Evolutionary conservation across 129 eudicot species (phyloP).

Genomic region (Flaveria brownii): DNA sequence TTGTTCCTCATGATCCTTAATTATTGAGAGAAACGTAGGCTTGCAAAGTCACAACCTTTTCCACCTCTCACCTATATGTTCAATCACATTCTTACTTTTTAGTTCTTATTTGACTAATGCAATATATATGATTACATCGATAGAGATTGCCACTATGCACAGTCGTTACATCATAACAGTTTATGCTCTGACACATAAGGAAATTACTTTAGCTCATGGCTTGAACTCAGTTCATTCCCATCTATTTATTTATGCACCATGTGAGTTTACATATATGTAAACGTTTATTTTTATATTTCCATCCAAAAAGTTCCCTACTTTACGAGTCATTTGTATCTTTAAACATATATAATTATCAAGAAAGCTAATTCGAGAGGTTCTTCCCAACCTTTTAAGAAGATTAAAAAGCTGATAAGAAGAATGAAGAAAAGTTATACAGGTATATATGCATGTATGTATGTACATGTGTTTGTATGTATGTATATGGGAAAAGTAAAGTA

Average conservation of each 20-base stretch:
- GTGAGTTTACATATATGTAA: slow-evolving; percentile 7
- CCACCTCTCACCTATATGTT: no score
- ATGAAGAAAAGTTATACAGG: slow-evolving; percentile 7
- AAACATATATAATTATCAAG: slow-evolving; percentile 22
- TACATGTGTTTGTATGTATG: not conserved
- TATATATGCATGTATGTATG: not conserved
- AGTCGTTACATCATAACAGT: not conserved
- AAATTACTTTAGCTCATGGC: slow-evolving; percentile 10
- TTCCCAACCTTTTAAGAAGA: slow-evolving; percentile 11
- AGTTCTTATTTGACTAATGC: no score
- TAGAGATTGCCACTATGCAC: not conserved
- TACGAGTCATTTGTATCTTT: not conserved
- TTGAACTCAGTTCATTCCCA: not conserved
- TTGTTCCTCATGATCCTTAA: no score
- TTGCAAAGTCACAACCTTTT: no score
- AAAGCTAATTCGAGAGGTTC: not conserved
- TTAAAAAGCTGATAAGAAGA: slow-evolving; percentile 20
- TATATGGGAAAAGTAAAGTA: slow-evolving; percentile 26
- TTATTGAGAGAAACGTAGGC: no score
- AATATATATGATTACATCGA: not conserved
- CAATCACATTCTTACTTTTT: no score
- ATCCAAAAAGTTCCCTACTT: slow-evolving; percentile 22
- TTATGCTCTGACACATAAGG: not conserved
- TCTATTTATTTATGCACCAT: slow-evolving; percentile 4
- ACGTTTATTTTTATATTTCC: no score